Percentiles rank a stretch among this genome's conserved stretches.
phyloP scores from a whole-genome alignment of 2,329 filamentous ascomycete genomes.

The Mollisiaceae sp. region DNA sequence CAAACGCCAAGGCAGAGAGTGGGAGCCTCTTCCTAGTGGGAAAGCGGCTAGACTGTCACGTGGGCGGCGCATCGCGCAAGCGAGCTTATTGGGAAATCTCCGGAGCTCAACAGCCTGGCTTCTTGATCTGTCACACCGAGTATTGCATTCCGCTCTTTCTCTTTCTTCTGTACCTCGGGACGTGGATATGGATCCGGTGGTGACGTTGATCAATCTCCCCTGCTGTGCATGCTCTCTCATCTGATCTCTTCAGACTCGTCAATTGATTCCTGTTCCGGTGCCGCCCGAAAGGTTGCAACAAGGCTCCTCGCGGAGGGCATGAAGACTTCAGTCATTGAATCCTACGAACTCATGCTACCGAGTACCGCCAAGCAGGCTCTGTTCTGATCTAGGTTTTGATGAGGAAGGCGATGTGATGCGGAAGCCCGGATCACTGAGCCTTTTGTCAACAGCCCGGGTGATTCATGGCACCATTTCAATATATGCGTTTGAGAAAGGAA shows the following conservation, averaged over 20 bases:
- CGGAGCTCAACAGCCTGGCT: background rate
- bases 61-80: background rate
- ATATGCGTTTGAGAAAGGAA: no score
- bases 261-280: background rate
- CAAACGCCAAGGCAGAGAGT: conserved; percentile 3
- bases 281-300: background rate
- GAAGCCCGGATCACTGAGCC: no score
- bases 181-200: background rate
- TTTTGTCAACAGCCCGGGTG: no score
- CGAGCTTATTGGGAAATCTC: background rate
- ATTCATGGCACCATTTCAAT: no score
- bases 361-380: no score
- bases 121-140: conserved; percentile 7
- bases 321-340: no score
- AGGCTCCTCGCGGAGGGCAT: background rate
- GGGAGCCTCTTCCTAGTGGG: background rate
- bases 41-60: conserved; percentile 1
- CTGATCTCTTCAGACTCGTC: background rate
- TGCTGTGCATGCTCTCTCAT: background rate
- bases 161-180: background rate
- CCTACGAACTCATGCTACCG: no score
- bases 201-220: background rate
- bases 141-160: background rate
- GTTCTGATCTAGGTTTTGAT: no score
- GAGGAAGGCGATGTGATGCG: no score